phyloP scores from a whole-genome alignment of 306 rosid genomes.

The Potentilla sterilis region DNA sequence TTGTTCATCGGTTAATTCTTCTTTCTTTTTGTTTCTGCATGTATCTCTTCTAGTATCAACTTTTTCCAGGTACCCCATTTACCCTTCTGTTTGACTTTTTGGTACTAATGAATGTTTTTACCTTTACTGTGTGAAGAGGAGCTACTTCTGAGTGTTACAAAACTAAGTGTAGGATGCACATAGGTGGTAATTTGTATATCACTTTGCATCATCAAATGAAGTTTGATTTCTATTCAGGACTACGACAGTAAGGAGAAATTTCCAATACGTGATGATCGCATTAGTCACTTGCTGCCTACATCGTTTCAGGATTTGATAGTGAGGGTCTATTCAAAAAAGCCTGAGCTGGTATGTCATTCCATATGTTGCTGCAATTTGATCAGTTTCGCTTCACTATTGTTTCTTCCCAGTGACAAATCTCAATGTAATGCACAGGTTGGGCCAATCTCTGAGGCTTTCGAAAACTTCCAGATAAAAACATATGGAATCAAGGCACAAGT shows the following conservation, averaged over 20 bases:
- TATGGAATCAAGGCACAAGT: conserved; percentile 89
- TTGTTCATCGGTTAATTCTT: conserved; percentile 12
- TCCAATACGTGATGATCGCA: conserved; percentile 55
- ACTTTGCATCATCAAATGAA: conserved; percentile 19
- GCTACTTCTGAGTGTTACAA: background rate
- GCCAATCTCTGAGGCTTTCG: conserved; percentile 86
- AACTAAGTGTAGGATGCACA: background rate
- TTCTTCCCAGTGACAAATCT: conserved; percentile 19
- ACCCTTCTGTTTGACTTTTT: background rate
- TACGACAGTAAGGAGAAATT: conserved; percentile 82
- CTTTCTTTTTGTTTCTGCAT: conserved; percentile 29
- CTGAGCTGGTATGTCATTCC: conserved; percentile 71
- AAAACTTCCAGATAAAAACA: conserved; percentile 74
- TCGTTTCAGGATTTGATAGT: conserved; percentile 86
- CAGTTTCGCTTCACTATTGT: background rate
- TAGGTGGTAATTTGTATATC: background rate
- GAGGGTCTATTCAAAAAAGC: conserved; percentile 88
- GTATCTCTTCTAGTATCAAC: conserved; percentile 61
- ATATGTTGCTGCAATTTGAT: conserved; percentile 15
- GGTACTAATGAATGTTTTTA: background rate
- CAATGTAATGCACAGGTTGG: conserved; percentile 52
- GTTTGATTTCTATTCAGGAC: conserved; percentile 51
- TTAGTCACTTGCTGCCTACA: conserved; percentile 92
- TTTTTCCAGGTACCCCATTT: conserved; percentile 72
- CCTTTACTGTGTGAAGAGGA: background rate